A percentile compares a stretch with the other conserved stretches of the same genome.
phyloP scores from a whole-genome alignment of 495 filamentous ascomycete species.

The Aspergillus bridgeri region DNA sequence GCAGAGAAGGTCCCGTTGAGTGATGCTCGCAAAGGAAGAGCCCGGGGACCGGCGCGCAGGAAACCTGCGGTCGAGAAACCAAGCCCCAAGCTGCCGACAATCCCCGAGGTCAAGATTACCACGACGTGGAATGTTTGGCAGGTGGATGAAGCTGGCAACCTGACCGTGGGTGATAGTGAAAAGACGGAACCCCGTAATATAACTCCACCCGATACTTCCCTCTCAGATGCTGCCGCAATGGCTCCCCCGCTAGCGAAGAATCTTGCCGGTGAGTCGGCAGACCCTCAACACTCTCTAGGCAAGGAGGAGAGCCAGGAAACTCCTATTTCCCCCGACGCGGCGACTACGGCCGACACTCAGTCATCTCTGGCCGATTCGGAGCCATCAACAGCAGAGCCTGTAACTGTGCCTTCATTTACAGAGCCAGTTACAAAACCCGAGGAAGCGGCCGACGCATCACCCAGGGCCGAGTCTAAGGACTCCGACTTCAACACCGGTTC shows the following conservation, averaged over 20 bases:
- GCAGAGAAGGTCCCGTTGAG: constrained; percentile 72
- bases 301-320: constrained; percentile 1
- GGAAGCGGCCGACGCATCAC: constrained; percentile 1
- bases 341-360: background rate
- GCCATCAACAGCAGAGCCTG: background rate
- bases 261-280: constrained; percentile 53
- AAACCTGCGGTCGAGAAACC: constrained; percentile 52
- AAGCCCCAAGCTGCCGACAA: constrained; percentile 29
- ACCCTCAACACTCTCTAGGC: constrained; percentile 19
- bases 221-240: constrained; percentile 24
- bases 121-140: constrained; percentile 51
- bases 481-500: background rate
- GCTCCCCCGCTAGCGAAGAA: constrained; percentile 48
- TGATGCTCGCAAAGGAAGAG: constrained; percentile 86
- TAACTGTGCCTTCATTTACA: background rate
- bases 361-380: background rate
- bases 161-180: constrained; percentile 35
- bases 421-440: background rate
- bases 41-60: constrained; percentile 80
- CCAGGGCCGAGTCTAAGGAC: background rate
- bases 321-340: background rate
- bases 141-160: constrained; percentile 40
- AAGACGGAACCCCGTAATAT: constrained; percentile 22
- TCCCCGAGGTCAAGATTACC: constrained; percentile 46
- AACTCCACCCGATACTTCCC: constrained; percentile 27